phyloP scores from a whole-genome alignment of 2,329 filamentous ascomycete species.

The Fusarium siculi region DNA sequence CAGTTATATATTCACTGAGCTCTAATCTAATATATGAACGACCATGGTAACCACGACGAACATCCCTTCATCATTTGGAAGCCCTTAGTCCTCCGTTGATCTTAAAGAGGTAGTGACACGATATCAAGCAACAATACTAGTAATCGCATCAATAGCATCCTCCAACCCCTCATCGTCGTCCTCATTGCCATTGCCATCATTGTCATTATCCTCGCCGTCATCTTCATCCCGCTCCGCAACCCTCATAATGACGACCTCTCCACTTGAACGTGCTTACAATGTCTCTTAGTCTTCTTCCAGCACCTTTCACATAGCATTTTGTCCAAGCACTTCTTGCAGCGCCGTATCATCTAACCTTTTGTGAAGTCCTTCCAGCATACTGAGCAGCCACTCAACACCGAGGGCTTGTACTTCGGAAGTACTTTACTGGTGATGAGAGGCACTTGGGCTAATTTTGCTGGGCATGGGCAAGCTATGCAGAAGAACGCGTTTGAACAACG shows the following conservation, averaged over 20 bases:
- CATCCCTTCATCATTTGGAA: rapidly evolving
- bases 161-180: neutral
- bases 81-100: rapidly evolving
- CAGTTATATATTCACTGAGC: neutral
- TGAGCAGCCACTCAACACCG: neutral
- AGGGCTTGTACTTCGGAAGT: neutral
- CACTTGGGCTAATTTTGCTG: no score
- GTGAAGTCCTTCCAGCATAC: neutral
- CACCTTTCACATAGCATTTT: neutral
- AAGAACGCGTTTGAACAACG: neutral
- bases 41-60: neutral
- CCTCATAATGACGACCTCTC: neutral
- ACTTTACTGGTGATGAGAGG: no score
- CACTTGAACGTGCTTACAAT: neutral
- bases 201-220: no score
- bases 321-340: neutral
- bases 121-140: neutral
- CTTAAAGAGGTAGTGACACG: rapidly evolving
- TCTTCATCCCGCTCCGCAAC: no score
- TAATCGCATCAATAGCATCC: neutral
- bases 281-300: rapidly evolving
- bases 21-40: neutral
- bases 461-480: neutral
- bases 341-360: neutral
- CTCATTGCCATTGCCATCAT: rapidly evolving